These are phyloP conservation scores for Moniliella sp. DNA, from an alignment of 1,284 basidiomycete genomes.

Conservation along the genomic window DNA sequence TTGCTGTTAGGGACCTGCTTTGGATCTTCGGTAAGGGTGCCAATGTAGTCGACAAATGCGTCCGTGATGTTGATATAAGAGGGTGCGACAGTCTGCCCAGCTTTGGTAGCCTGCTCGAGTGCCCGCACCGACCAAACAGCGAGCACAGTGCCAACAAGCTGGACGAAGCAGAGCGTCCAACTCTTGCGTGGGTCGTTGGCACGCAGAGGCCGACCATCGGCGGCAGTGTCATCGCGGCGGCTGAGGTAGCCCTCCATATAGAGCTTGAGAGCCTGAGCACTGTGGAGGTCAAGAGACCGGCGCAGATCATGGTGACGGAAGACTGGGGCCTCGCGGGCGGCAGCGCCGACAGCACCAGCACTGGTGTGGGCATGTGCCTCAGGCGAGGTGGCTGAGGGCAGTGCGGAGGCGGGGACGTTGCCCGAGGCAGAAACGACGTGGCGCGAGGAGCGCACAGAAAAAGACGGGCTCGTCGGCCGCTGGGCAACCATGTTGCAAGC, in stretches of 20 bases:
- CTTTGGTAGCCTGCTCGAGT: conserved; percentile 55
- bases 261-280: conserved; percentile 22
- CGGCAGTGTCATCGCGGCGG: conserved; percentile 18
- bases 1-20: conserved; percentile 37
- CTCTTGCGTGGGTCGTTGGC: conserved; percentile 13
- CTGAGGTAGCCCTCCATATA: conserved; percentile 33
- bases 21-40: conserved; percentile 38
- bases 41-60: conserved; percentile 44
- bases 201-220: conserved; percentile 25
- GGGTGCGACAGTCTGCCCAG: conserved; percentile 61
- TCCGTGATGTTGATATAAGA: conserved; percentile 67
- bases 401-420: too few species aligned
- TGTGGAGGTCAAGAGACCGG: conserved; percentile 24
- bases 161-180: conserved; percentile 42
- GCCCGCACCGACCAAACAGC: conserved; percentile 72
- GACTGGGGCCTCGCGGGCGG: too few species aligned
- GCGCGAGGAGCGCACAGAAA: too few species aligned
- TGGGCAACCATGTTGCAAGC: too few species aligned
- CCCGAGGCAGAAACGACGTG: too few species aligned
- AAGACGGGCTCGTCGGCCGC: too few species aligned
- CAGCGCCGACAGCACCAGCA: too few species aligned
- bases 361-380: too few species aligned
- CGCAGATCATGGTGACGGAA: too few species aligned
- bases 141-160: conserved; percentile 72
- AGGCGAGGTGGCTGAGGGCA: too few species aligned